Conservation (phyloP, 2,329 filamentous ascomycete genomes). For the Colletotrichum eleusines region DNA sequence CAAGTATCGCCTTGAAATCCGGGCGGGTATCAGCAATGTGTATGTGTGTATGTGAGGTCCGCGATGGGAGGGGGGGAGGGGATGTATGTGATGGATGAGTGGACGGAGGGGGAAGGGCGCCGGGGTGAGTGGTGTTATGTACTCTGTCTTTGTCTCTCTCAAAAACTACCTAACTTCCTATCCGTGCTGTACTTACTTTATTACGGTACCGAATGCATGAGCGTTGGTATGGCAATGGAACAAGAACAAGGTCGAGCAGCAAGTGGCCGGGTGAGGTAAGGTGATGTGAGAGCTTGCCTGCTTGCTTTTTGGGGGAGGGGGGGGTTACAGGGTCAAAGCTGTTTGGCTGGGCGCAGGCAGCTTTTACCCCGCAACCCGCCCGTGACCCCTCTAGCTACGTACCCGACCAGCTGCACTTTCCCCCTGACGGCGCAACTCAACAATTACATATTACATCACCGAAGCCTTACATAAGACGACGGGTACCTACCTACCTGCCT, state of each 20-base stretch:
- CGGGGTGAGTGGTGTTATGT: conserved; percentile 31
- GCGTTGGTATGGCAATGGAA: conserved; percentile 38
- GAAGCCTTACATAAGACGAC: neutral
- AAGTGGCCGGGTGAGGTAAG: conserved; percentile 3
- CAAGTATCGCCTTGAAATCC: conserved; percentile 18
- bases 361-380: conserved; percentile 30
- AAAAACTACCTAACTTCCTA: neutral
- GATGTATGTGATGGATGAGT: conserved; percentile 10
- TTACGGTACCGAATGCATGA: neutral
- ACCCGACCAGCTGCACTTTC: neutral
- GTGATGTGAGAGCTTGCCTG: neutral
- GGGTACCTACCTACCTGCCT: no score
- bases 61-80: conserved; percentile 4
- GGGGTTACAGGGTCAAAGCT: conserved; percentile 2
- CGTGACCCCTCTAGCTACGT: conserved; percentile 5
- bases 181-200: neutral
- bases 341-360: conserved; percentile 16
- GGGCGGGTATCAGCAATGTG: neutral
- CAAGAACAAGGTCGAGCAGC: conserved; percentile 8
- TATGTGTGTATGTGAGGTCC: conserved; percentile 3
- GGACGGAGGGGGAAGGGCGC: conserved; percentile 20
- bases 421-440: neutral
- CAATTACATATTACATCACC: conserved; percentile 31
- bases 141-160: neutral
- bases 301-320: neutral